Evolutionary conservation across 2,329 filamentous ascomycete species (phyloP).

Genomic region (Elsinoe perseae): DNA sequence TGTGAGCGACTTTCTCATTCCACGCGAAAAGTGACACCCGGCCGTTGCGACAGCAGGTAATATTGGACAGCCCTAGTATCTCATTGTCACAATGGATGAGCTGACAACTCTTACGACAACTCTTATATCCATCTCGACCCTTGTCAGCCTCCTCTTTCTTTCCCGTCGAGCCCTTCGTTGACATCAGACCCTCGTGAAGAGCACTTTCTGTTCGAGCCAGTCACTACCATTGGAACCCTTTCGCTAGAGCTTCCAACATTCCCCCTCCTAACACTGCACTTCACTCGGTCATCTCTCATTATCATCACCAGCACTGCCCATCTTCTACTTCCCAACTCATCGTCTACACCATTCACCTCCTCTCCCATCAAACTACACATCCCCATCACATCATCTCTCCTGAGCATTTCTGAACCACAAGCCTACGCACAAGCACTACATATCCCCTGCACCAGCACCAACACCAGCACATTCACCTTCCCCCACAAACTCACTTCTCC

Average conservation of each 20-base stretch:
- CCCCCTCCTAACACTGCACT: conserved; percentile 64
- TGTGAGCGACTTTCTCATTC: background rate
- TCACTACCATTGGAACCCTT: conserved; percentile 58
- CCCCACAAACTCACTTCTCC: too few species aligned
- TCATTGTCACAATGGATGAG: background rate
- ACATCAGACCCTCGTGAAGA: conserved; percentile 38
- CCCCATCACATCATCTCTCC: conserved; percentile 56
- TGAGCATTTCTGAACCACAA: conserved; percentile 80
- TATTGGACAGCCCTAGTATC: conserved; percentile 10
- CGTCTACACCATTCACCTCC: conserved; percentile 60
- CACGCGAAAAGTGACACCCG: background rate
- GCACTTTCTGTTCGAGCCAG: conserved; percentile 54
- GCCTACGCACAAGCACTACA: conserved; percentile 70
- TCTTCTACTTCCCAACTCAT: conserved; percentile 74
- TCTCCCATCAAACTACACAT: conserved; percentile 58
- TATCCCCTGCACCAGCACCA: conserved; percentile 82
- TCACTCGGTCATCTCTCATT: too few species aligned
- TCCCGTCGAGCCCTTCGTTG: conserved; percentile 7
- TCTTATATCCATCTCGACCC: background rate
- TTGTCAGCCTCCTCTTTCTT: background rate
- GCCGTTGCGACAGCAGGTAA: conserved; percentile 1
- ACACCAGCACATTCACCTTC: conserved; percentile 63
- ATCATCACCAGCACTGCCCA: conserved; percentile 67
- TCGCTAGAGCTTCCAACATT: conserved; percentile 54
- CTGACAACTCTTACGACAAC: too few species aligned